Evolutionary conservation across 805 yeast genomes (phyloP).

Genomic region (Jamesozyma spencerorum): DNA sequence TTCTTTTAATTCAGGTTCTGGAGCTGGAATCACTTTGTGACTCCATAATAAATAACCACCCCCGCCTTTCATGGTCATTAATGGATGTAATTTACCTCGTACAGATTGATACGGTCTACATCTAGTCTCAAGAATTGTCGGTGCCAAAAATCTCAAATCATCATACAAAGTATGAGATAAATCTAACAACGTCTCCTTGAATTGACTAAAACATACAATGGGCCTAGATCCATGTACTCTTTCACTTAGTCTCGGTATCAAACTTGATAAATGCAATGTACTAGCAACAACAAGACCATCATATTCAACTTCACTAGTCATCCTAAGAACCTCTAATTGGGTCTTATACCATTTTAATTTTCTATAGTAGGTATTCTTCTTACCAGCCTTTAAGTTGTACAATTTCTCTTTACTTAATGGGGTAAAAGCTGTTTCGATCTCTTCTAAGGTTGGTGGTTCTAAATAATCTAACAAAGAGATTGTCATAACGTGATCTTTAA

Average conservation of each 20-base stretch:
- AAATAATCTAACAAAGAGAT: conserved; percentile 72
- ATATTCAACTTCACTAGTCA: conserved; percentile 45
- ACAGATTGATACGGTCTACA: conserved; percentile 86
- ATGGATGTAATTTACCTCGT: conserved; percentile 89
- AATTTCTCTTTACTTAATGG: conserved; percentile 42
- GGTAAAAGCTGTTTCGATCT: conserved; percentile 35
- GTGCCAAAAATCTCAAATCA: conserved; percentile 70
- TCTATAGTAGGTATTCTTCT: conserved; percentile 58
- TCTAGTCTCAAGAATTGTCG: conserved; percentile 71
- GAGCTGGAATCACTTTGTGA: conserved; percentile 47
- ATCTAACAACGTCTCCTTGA: conserved; percentile 69
- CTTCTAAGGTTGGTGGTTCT: conserved; percentile 53
- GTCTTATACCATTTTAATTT: conserved; percentile 42
- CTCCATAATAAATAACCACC: conserved; percentile 86
- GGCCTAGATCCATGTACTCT: conserved; percentile 80
- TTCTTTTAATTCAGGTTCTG: conserved; percentile 10
- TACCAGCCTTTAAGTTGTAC: conserved; percentile 45
- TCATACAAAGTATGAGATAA: conserved; percentile 53
- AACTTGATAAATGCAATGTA: conserved; percentile 57
- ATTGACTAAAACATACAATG: conserved; percentile 70
- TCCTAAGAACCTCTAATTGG: conserved; percentile 37
- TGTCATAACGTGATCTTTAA: conserved; percentile 50
- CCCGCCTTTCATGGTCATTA: conserved; percentile 86
- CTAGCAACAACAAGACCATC: conserved; percentile 72
- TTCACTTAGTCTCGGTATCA: conserved; percentile 54